phyloP scores from a whole-genome alignment of 805 yeast genomes.

The Scheffersomyces ergatensis region DNA sequence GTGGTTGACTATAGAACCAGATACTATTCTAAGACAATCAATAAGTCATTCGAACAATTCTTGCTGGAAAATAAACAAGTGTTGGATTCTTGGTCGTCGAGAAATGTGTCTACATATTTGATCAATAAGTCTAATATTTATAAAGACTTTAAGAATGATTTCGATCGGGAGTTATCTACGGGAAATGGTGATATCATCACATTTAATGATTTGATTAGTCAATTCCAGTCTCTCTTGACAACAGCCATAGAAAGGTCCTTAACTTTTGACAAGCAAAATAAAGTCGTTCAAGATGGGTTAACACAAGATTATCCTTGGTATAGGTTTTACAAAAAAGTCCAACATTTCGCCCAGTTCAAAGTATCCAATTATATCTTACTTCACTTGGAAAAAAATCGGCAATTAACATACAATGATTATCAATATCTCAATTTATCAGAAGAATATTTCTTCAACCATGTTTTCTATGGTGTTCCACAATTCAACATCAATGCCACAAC shows the following conservation, averaged over 20 bases:
- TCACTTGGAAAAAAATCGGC: constrained; percentile 31
- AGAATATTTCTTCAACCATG: constrained; percentile 13
- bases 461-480: constrained; percentile 19
- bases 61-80: constrained; percentile 6
- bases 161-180: background rate
- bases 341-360: constrained; percentile 55
- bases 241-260: constrained; percentile 22
- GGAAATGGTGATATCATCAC: constrained; percentile 2
- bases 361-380: constrained; percentile 50
- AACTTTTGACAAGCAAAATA: constrained; percentile 47
- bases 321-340: constrained; percentile 55
- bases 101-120: constrained; percentile 13
- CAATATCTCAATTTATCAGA: constrained; percentile 10
- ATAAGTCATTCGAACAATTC: constrained; percentile 15
- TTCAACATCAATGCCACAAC: constrained; percentile 6
- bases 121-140: constrained; percentile 18
- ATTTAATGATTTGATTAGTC: constrained; percentile 10
- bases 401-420: constrained; percentile 15
- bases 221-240: constrained; percentile 10
- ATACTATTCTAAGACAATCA: constrained; percentile 17
- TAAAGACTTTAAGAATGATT: constrained; percentile 14
- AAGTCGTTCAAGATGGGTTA: constrained; percentile 48
- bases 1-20: constrained; percentile 26
- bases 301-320: constrained; percentile 79
- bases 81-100: constrained; percentile 19